Evolutionary conservation across 768 basidiomycete genomes (phyloP).

Genomic region (Chiua virens): DNA sequence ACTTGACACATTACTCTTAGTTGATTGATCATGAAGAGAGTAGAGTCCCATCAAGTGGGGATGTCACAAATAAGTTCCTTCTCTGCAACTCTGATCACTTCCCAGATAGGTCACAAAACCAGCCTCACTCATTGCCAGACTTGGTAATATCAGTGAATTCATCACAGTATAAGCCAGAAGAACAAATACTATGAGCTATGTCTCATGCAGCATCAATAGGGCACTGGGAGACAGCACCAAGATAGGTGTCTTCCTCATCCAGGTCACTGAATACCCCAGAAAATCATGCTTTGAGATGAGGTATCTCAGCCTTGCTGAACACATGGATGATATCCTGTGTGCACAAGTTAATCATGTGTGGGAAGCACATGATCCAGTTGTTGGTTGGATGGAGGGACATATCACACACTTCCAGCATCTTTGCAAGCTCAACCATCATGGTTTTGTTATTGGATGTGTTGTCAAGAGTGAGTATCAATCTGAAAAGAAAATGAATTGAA

Average conservation of each 20-base stretch:
- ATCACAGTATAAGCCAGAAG: background rate
- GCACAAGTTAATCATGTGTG: background rate
- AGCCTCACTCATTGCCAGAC: background rate
- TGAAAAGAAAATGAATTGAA: no score
- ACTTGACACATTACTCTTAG: no score
- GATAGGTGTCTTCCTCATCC: background rate
- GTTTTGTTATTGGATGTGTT: background rate
- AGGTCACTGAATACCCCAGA: no score
- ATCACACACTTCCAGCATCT: no score
- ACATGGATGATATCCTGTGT: background rate
- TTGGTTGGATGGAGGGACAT: background rate
- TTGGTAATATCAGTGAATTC: background rate
- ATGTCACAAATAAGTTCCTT: background rate
- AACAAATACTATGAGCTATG: background rate
- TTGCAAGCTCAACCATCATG: background rate
- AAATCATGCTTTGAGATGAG: background rate
- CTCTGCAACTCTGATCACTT: background rate
- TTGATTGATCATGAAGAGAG: no score
- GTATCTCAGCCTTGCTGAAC: background rate
- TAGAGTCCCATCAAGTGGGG: no score
- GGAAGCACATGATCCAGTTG: background rate
- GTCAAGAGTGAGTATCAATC: background rate
- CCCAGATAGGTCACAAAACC: background rate
- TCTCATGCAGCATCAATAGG: background rate
- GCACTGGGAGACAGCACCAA: background rate